Base-by-base conservation (phyloP, 2,329 filamentous ascomycete genomes). In the Madurella mycetomatis region DNA sequence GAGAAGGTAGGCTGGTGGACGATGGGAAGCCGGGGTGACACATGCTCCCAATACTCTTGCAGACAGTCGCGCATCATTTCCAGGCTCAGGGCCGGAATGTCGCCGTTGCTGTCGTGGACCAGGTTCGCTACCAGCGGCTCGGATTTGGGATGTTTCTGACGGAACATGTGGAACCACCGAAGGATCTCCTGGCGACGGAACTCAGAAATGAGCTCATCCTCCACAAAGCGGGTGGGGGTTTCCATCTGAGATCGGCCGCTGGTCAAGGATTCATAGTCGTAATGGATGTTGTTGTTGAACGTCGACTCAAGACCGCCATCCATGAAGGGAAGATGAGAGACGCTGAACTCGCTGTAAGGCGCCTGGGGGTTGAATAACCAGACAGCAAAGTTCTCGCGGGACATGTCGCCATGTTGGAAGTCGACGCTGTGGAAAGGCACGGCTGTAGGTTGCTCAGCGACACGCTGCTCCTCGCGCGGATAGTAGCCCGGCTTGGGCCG, bases 1-100 rank as follows among this genome's bases (percentile, higher is more conserved):
- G 85, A 86, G 68, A 96, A 96, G 0, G 90, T 95, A 1, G 90
- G 88, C 64, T 90, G 87, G 67, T 96, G 91, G 40, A 96, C 77
- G 55, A 96, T 92, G 9, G 92, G 92, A 51, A 96, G 74, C 59
- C 95, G 89, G 8, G 88, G 85, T 58, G 92, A 90, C 53, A 95
- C 88, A 64, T 89, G 83, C 49, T 87, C 82, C 91, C 91, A 96
- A 70, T 90, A 96, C 43, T 89, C 89, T n/a, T 83, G 81, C 57
- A 92, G 81, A 65, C 92, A 95, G 13, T 87, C 87, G 64, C 90
- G 85, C 79, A 95, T 86, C 83, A 92, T 92, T 47, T 88, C 84
- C 47, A 91, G 70, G 66, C 83, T 90, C 58, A 95, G 73, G 1
- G 67, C 70, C 0, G 75, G 73, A 5, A 75, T 53, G 58, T 79